Evolutionary conservation across 1,139 yeast species (phyloP).

Genomic region (Candida labiduridarum): DNA sequence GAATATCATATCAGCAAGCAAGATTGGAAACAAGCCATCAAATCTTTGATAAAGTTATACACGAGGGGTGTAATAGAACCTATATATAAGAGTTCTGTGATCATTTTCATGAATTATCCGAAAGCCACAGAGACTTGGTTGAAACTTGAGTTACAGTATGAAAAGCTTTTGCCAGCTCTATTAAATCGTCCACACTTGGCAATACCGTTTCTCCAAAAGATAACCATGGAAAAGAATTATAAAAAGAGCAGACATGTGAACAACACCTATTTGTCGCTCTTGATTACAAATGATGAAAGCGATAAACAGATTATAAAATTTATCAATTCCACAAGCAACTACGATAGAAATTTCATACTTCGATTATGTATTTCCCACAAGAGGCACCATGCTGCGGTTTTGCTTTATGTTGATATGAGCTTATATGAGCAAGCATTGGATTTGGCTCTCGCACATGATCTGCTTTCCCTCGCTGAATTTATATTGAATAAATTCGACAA

Average conservation of each 20-base stretch:
- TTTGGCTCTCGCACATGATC: constrained; percentile 64
- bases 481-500: constrained; percentile 31
- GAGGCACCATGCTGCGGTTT: constrained; percentile 66
- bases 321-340: constrained; percentile 31
- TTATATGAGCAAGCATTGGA: constrained; percentile 81
- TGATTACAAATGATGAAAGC: constrained; percentile 54
- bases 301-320: constrained; percentile 31
- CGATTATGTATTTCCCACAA: constrained; percentile 68
- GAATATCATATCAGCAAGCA: constrained; percentile 67
- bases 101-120: constrained; percentile 70
- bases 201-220: constrained; percentile 60
- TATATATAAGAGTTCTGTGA: constrained; percentile 69
- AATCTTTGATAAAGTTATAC: constrained; percentile 53
- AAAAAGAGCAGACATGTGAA: constrained; percentile 55
- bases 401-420: constrained; percentile 62
- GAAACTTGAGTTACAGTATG: constrained; percentile 54
- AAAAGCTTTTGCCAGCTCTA: constrained; percentile 73
- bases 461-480: constrained; percentile 57
- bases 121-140: constrained; percentile 76
- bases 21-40: constrained; percentile 75
- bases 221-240: constrained; percentile 54
- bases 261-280: constrained; percentile 71
- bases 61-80: constrained; percentile 33
- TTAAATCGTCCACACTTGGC: constrained; percentile 62
- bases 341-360: constrained; percentile 74